Conservation (phyloP, 179 eudicot species). For the Gypsophila paniculata region DNA sequence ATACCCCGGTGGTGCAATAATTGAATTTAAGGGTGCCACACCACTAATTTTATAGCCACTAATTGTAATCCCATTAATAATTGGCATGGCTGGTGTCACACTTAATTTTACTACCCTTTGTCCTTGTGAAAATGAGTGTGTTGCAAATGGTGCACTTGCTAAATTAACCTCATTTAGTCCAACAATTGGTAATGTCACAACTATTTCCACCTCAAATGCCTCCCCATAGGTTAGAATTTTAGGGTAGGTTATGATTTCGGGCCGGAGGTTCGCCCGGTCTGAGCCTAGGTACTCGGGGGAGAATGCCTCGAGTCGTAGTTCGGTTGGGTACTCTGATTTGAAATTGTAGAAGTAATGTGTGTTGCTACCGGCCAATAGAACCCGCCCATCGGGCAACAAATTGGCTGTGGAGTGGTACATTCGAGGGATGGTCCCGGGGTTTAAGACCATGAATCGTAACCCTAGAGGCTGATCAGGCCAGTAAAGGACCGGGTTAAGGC, state of each 20-base stretch:
- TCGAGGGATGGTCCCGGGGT: conserved; percentile 59
- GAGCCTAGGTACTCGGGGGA: conserved; percentile 62
- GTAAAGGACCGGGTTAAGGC: conserved; percentile 59
- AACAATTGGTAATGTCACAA: conserved; percentile 42
- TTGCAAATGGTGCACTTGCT: conserved; percentile 75
- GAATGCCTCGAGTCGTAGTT: conserved; percentile 65
- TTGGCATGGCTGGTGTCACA: conserved; percentile 37
- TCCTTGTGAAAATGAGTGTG: conserved; percentile 89
- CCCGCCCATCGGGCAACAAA: conserved; percentile 73
- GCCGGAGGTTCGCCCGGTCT: conserved; percentile 46
- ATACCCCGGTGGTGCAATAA: conserved; percentile 79
- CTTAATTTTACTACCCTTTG: conserved; percentile 68
- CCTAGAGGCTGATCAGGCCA: conserved; percentile 61
- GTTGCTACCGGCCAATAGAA: conserved; percentile 77
- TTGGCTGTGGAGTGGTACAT: conserved; percentile 96
- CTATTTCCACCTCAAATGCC: conserved; percentile 40
- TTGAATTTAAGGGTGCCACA: conserved; percentile 54
- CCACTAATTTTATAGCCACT: conserved; percentile 45
- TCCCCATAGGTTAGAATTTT: conserved; percentile 41
- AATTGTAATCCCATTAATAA: neutral
- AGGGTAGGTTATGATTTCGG: conserved; percentile 35
- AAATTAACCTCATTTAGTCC: conserved; percentile 57
- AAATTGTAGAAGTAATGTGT: conserved; percentile 71
- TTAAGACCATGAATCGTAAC: conserved; percentile 63
- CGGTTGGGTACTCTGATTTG: conserved; percentile 51